Evolutionary conservation across 306 rosid species (phyloP).

Genomic region (Bauhinia variegata): DNA sequence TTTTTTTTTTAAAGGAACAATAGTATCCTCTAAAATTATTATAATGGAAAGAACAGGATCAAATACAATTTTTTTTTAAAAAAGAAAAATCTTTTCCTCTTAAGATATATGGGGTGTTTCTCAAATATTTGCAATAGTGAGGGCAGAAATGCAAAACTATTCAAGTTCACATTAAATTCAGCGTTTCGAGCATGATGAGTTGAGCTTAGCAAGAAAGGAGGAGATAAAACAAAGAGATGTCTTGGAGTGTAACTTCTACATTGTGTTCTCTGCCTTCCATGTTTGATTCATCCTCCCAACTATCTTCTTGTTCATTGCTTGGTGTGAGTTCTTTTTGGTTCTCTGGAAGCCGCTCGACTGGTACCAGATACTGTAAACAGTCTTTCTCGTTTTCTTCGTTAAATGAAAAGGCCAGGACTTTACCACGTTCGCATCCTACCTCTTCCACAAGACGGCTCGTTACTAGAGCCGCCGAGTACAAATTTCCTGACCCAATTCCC

Average conservation of each 20-base stretch:
- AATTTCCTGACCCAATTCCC: conserved; percentile 96
- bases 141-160: too few species aligned
- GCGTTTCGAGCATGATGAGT: too few species aligned
- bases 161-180: too few species aligned
- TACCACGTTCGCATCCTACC: conserved; percentile 21
- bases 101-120: too few species aligned
- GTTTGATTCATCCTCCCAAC: neutral
- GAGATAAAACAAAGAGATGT: conserved; percentile 38
- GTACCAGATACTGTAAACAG: conserved; percentile 19
- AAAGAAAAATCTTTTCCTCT: too few species aligned
- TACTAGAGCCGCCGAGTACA: conserved; percentile 70
- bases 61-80: too few species aligned
- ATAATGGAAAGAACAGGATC: too few species aligned
- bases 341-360: conserved; percentile 27
- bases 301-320: conserved; percentile 28
- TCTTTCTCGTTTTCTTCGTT: conserved; percentile 37
- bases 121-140: too few species aligned
- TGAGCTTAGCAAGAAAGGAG: neutral
- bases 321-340: conserved; percentile 11
- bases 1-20: too few species aligned
- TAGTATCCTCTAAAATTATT: too few species aligned
- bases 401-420: conserved; percentile 27
- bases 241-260: conserved; percentile 36
- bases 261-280: conserved; percentile 25
- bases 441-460: conserved; percentile 29